These are phyloP conservation scores for Neopestalotiopsis sp. DNA, from an alignment of 2,329 filamentous ascomycete species.

Conservation along the genomic window DNA sequence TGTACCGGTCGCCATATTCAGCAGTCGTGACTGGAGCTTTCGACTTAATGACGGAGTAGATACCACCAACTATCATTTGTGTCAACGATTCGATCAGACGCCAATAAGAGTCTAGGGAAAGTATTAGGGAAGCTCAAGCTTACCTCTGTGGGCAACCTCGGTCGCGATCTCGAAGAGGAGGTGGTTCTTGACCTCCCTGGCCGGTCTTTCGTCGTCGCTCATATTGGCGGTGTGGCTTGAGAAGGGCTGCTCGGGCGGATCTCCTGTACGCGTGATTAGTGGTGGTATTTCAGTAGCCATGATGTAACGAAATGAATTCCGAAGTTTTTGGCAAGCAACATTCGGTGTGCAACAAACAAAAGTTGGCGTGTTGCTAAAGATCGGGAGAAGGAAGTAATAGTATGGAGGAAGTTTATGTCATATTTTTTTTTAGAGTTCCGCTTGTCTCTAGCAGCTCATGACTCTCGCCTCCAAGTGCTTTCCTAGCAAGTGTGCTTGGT, in stretches of 20 bases:
- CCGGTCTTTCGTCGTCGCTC: conserved; percentile 49
- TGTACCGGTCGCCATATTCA: conserved; percentile 98
- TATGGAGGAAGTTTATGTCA: neutral
- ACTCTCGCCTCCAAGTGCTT: conserved; percentile 3
- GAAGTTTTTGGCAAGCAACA: neutral
- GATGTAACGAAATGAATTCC: neutral
- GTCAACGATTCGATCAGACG: conserved; percentile 28
- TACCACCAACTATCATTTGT: conserved; percentile 77
- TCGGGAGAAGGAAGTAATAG: neutral
- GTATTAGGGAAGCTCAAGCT: conserved; percentile 3
- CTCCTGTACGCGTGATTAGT: conserved; percentile 15
- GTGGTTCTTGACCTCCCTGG: conserved; percentile 88
- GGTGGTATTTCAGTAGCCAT: neutral
- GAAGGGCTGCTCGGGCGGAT: conserved; percentile 10
- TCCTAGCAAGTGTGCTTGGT: neutral
- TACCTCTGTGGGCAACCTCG: conserved; percentile 95
- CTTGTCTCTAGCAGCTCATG: conserved; percentile 9
- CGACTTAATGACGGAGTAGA: conserved; percentile 99
- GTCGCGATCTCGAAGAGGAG: conserved; percentile 96
- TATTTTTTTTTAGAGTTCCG: conserved; percentile 13
- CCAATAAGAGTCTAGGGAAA: neutral
- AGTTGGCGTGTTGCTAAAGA: neutral
- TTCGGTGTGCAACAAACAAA: neutral
- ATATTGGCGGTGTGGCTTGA: conserved; percentile 40
- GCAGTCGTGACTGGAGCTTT: conserved; percentile 97